phyloP scores from a whole-genome alignment of 768 basidiomycete genomes.

The Leccinum ochraceum region DNA sequence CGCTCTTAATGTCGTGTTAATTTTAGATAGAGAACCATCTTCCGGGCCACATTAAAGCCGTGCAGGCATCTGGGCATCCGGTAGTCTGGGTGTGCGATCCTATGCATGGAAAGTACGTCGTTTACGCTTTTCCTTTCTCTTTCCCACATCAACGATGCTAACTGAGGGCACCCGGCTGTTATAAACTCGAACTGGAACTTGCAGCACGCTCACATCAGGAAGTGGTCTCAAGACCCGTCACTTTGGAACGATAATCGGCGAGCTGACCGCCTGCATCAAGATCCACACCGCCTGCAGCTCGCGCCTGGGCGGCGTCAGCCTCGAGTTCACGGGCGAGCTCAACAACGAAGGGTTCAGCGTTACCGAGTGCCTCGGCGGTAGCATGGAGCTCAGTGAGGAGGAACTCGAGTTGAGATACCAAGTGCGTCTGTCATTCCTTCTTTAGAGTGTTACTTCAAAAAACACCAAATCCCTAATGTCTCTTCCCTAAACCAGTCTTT shows the following conservation, averaged over 20 bases:
- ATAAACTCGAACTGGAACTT: not conserved
- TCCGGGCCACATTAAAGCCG: slow-evolving; percentile 77
- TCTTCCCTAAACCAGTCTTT: slow-evolving; percentile 57
- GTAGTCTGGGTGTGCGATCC: slow-evolving; percentile 97
- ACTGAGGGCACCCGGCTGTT: not conserved
- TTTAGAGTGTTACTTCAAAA: no score
- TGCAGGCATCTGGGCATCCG: slow-evolving; percentile 78
- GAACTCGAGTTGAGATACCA: slow-evolving; percentile 90
- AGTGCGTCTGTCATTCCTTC: slow-evolving; percentile 38
- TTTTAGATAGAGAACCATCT: slow-evolving; percentile 74
- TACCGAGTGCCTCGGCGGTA: slow-evolving; percentile 95
- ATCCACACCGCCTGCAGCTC: slow-evolving; percentile 79
- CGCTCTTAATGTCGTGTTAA: not conserved
- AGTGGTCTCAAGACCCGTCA: slow-evolving; percentile 87
- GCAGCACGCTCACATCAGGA: slow-evolving; percentile 79
- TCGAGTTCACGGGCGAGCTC: slow-evolving; percentile 92
- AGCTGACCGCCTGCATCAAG: slow-evolving; percentile 77
- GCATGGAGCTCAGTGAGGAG: slow-evolving; percentile 91
- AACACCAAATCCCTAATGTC: not conserved
- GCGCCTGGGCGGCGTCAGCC: slow-evolving; percentile 77
- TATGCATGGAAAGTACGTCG: slow-evolving; percentile 95
- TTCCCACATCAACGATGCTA: slow-evolving; percentile 1
- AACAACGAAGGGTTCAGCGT: slow-evolving; percentile 92
- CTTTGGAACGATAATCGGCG: slow-evolving; percentile 86
- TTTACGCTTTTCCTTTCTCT: not conserved